Conservation (phyloP, 129 eudicot genomes). For the Flaveria linearis region DNA sequence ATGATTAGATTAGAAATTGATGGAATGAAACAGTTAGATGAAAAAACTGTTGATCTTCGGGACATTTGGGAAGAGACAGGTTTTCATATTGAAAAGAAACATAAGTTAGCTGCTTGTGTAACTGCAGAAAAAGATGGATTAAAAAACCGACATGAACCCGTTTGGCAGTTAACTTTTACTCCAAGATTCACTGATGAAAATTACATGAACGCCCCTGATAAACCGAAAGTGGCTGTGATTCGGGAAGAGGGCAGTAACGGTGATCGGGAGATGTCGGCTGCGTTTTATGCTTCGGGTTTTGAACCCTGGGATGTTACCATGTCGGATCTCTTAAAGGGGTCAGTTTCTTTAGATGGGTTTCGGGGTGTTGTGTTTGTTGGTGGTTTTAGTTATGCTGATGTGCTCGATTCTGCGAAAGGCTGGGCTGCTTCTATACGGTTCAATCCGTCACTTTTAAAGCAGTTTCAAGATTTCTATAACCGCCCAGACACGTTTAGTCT, state of each 20-base stretch:
- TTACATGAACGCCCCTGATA: slow-evolving; percentile 42
- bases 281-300: slow-evolving; percentile 70
- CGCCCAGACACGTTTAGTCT: slow-evolving; percentile 83
- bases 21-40: slow-evolving; percentile 55
- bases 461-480: slow-evolving; percentile 79
- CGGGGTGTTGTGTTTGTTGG: slow-evolving; percentile 84
- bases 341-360: slow-evolving; percentile 44
- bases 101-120: slow-evolving; percentile 71
- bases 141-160: slow-evolving; percentile 67
- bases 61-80: slow-evolving; percentile 96
- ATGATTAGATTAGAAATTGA: slow-evolving; percentile 52
- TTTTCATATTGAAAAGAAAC: slow-evolving; percentile 66
- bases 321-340: slow-evolving; percentile 73
- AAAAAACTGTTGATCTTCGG: slow-evolving; percentile 58
- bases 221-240: slow-evolving; percentile 85
- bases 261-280: slow-evolving; percentile 93
- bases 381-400: slow-evolving; percentile 97
- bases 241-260: slow-evolving; percentile 98
- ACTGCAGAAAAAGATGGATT: slow-evolving; percentile 68
- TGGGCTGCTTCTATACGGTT: slow-evolving; percentile 95
- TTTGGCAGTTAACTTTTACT: slow-evolving; percentile 70
- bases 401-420: slow-evolving; percentile 94
- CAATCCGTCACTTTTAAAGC: slow-evolving; percentile 69
- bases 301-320: slow-evolving; percentile 83
- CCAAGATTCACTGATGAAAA: slow-evolving; percentile 61